Base-by-base conservation (phyloP, 129 eudicot genomes). In the Chrysanthemum lavandulifolium region DNA sequence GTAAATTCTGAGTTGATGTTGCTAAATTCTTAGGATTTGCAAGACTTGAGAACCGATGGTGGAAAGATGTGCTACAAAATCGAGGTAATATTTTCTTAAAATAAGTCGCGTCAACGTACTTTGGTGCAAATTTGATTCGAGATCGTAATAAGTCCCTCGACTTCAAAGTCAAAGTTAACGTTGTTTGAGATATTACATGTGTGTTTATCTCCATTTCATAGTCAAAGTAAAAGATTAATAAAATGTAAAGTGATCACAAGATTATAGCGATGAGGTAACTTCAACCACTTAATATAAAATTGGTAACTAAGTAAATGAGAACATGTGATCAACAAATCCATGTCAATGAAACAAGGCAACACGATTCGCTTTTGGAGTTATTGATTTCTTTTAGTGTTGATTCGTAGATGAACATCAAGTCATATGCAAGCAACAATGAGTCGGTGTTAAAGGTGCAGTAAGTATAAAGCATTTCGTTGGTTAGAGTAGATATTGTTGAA, bases 361-460 rank as follows among this genome's bases (percentile, higher is more conserved):
- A 23, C 45, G 55, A 14, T 27, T 65, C 3, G 3, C 10, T 67
- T 73, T 29, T 29, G 33, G 33, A 29, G 33, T 29, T 47, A 14
- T 10, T 60, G 67, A 69, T 70, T 16, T 21, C 14, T 12, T 72
- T 14, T 23, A 63, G 51, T 75, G 61, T 69, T 56, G 67, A 54
- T 58, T 63, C 55, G 43, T 61, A 94, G 99, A 97, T 84, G 12
- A 94, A 94, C 76, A 94, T 94, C 61, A 94, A 90, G 86, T 94
- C 99, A 48, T 94, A 67, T 67, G 99, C 99, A 16, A 94, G 80
- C 91, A 94, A 87, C 84, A 94, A 90, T 73, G 97, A 94, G 85
- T 77, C 90, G 82, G 98, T 29, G 93, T 94, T 18, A 94, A 29
- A 29, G 33, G 33, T 27, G 31, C 3, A 27, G 31, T 27, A 27